Percentiles rank a stretch among this genome's conserved stretches.
Evolutionary conservation across 1,284 basidiomycete genomes (phyloP).

Genomic region (Malassezia arunalokei): DNA sequence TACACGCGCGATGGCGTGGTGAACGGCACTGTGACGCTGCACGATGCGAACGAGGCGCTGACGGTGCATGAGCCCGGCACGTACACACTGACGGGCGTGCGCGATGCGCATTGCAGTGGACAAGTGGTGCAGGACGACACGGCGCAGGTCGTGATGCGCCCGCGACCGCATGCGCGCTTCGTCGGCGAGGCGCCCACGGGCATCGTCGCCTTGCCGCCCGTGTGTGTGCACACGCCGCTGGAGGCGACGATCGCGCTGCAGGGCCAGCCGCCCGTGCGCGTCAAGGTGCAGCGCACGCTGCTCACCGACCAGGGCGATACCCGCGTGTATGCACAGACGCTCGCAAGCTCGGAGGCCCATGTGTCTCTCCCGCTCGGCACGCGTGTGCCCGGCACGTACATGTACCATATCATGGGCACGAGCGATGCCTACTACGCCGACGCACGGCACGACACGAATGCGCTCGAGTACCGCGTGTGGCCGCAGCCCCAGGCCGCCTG

Average conservation of each 20-base stretch:
- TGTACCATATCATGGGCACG: constrained; percentile 76
- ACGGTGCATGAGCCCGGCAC: constrained; percentile 59
- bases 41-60: constrained; percentile 61
- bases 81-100: constrained; percentile 64
- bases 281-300: constrained; percentile 21
- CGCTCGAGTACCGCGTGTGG: constrained; percentile 32
- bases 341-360: constrained; percentile 53
- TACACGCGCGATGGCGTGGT: constrained; percentile 52
- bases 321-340: constrained; percentile 9
- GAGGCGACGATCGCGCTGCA: constrained; percentile 66
- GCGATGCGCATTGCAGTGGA: constrained; percentile 74
- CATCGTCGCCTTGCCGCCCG: constrained; percentile 54
- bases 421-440: constrained; percentile 61
- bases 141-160: constrained; percentile 64
- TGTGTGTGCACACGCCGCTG: constrained; percentile 69
- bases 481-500: constrained; percentile 23
- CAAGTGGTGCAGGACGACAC: constrained; percentile 56
- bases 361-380: constrained; percentile 76
- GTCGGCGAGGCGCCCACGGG: constrained; percentile 16
- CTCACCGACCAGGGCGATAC: constrained; percentile 9
- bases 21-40: constrained; percentile 51
- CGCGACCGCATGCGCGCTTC: constrained; percentile 53
- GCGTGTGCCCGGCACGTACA: constrained; percentile 63
- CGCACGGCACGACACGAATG: background rate
- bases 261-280: constrained; percentile 50